Evolutionary conservation across 2,329 filamentous ascomycete genomes (phyloP).

Genomic region (Rugonectria rugulosa): DNA sequence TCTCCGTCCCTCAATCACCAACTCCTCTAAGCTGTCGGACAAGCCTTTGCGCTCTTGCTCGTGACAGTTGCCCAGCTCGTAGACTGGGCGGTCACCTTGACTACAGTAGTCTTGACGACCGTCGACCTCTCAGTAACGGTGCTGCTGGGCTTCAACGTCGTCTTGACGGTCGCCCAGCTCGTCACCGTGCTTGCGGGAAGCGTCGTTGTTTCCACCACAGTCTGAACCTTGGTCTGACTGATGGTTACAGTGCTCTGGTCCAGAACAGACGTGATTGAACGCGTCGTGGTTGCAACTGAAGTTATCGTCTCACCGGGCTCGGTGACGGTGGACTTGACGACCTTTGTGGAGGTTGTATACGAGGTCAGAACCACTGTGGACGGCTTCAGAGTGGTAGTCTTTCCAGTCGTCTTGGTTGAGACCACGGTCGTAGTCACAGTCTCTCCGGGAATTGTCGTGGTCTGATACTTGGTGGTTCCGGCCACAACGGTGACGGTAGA

Average conservation of each 20-base stretch:
- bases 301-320: conserved; percentile 14
- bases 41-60: conserved; percentile 15
- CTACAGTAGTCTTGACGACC: conserved; percentile 20
- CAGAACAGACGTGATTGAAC: conserved; percentile 20
- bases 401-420: conserved; percentile 27
- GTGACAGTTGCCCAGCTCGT: conserved; percentile 12
- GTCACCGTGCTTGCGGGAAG: conserved; percentile 32
- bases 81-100: conserved; percentile 13
- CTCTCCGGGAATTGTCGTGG: conserved; percentile 24
- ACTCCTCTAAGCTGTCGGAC: not conserved
- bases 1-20: not conserved
- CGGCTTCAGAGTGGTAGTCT: conserved; percentile 33
- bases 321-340: conserved; percentile 12
- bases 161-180: conserved; percentile 34
- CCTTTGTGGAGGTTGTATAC: conserved; percentile 24
- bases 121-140: conserved; percentile 23
- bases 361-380: conserved; percentile 26
- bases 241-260: conserved; percentile 16
- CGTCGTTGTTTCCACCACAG: conserved; percentile 23
- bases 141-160: conserved; percentile 32
- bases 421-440: conserved; percentile 24
- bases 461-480: conserved; percentile 1
- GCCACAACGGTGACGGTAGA: conserved; percentile 14
- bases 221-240: conserved; percentile 7
- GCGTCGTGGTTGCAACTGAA: conserved; percentile 6